A percentile compares a stretch with the other conserved stretches of the same genome.
Conservation (phyloP, 2,329 filamentous ascomycete genomes). For the Coniella lustricola region DNA sequence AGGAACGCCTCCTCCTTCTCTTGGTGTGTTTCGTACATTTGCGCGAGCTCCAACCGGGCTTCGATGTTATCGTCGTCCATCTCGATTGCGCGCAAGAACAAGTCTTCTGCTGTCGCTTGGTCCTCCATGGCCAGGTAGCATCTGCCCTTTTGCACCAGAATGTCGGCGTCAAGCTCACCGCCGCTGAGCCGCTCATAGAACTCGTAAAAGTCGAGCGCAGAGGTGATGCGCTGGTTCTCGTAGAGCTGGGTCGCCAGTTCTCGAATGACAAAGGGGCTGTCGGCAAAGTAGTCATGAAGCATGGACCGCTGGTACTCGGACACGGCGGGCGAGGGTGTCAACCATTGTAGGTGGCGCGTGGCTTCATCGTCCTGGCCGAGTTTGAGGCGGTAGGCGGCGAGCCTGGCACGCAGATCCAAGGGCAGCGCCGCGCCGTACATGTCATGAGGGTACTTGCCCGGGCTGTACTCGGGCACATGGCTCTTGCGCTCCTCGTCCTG, state of each 20-base stretch:
- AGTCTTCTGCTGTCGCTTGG: constrained; percentile 65
- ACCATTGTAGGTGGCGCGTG: constrained; percentile 62
- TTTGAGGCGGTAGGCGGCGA: constrained; percentile 76
- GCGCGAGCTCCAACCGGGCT: constrained; percentile 71
- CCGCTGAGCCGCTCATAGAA: constrained; percentile 43
- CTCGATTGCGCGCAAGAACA: constrained; percentile 67
- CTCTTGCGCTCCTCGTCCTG: constrained; percentile 60
- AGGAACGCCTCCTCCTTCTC: constrained; percentile 71
- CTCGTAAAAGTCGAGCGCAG: constrained; percentile 51
- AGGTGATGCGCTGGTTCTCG: constrained; percentile 25
- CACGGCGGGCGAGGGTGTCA: constrained; percentile 45
- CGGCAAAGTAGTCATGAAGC: constrained; percentile 45
- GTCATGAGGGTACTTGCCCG: constrained; percentile 42
- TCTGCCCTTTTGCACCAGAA: constrained; percentile 50
- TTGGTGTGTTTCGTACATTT: constrained; percentile 71
- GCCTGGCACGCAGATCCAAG: constrained; percentile 72
- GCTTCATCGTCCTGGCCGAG: constrained; percentile 65
- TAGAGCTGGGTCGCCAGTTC: constrained; percentile 51
- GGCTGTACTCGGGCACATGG: constrained; percentile 53
- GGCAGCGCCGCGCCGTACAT: constrained; percentile 70
- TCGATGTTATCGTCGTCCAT: constrained; percentile 66
- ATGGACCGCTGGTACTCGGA: constrained; percentile 35
- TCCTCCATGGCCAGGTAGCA: constrained; percentile 63
- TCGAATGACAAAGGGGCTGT: constrained; percentile 73
- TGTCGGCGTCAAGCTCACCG: constrained; percentile 42